Conservation (phyloP, 192 early-diverging fungal genomes). For the Piromyces finnis region DNA sequence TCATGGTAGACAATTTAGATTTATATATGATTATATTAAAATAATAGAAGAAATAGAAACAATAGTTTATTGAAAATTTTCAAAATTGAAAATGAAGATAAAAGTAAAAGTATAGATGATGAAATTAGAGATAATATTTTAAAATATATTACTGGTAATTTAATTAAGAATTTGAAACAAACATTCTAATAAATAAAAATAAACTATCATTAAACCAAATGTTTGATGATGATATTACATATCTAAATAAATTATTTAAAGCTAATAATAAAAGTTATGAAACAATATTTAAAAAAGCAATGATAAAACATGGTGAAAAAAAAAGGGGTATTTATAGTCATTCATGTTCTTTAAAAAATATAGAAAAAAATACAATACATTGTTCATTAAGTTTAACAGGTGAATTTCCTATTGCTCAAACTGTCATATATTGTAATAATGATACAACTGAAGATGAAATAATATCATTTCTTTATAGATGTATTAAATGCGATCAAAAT, state of each 20-base stretch:
- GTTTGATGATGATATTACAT: background rate
- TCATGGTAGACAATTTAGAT: background rate
- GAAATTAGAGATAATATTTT: background rate
- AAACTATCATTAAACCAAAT: background rate
- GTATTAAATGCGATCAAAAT: background rate
- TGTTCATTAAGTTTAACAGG: background rate
- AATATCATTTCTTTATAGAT: background rate
- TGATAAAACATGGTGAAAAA: background rate
- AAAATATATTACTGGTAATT: background rate
- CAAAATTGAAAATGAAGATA: too few species aligned
- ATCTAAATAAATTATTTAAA: background rate
- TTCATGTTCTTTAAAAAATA: background rate
- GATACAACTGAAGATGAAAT: background rate
- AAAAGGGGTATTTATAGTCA: background rate
- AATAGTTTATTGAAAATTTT: too few species aligned
- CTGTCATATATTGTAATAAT: background rate
- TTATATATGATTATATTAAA: background rate
- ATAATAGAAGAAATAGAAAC: too few species aligned
- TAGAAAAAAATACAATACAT: background rate
- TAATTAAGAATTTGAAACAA: background rate
- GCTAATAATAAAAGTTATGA: background rate
- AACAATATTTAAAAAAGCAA: background rate
- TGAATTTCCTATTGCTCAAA: background rate
- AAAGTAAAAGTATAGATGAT: too few species aligned
- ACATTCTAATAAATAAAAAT: background rate